Percentiles rank a stretch among this genome's conserved stretches.
These are phyloP conservation scores for Aspergillus kassunensis DNA, from an alignment of 495 filamentous ascomycete genomes.

Conservation along the genomic window DNA sequence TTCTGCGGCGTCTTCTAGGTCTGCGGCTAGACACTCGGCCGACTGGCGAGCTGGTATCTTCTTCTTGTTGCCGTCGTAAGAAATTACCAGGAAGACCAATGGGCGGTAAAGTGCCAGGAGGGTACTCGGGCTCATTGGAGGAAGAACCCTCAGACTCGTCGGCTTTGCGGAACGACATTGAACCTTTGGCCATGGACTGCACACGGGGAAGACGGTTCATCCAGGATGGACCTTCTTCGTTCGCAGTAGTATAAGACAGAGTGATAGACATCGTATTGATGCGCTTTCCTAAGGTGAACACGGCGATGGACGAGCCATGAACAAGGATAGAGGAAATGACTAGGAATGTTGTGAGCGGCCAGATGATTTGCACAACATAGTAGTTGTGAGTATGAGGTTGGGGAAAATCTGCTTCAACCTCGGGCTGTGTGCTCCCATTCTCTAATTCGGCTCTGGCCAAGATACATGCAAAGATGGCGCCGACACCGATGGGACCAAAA, in stretches of 20 bases:
- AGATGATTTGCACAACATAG: conserved; percentile 75
- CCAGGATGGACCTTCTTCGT: conserved; percentile 88
- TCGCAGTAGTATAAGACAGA: conserved; percentile 88
- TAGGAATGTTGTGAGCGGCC: conserved; percentile 94
- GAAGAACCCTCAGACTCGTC: conserved; percentile 51
- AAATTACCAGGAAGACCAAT: conserved; percentile 74
- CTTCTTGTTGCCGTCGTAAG: conserved; percentile 74
- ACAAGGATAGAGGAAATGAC: conserved; percentile 93
- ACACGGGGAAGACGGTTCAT: conserved; percentile 93
- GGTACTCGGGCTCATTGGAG: conserved; percentile 61
- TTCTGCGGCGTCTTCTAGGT: conserved; percentile 62
- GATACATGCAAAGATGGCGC: conserved; percentile 93
- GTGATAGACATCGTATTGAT: conserved; percentile 97
- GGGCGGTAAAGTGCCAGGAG: conserved; percentile 76
- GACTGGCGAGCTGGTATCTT: conserved; percentile 54
- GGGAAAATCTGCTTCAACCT: conserved; percentile 60
- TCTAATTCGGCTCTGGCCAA: conserved; percentile 87
- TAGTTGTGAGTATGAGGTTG: conserved; percentile 49
- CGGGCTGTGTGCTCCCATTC: conserved; percentile 63
- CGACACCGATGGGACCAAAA: conserved; percentile 97
- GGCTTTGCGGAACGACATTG: conserved; percentile 72
- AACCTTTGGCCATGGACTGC: conserved; percentile 70
- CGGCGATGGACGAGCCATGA: conserved; percentile 95
- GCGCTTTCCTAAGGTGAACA: conserved; percentile 96
- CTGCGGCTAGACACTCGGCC: conserved; percentile 60